A percentile compares a stretch with the other conserved stretches of the same genome.
Evolutionary conservation across 768 basidiomycete species (phyloP).

Genomic region (Boletus reticulatus): DNA sequence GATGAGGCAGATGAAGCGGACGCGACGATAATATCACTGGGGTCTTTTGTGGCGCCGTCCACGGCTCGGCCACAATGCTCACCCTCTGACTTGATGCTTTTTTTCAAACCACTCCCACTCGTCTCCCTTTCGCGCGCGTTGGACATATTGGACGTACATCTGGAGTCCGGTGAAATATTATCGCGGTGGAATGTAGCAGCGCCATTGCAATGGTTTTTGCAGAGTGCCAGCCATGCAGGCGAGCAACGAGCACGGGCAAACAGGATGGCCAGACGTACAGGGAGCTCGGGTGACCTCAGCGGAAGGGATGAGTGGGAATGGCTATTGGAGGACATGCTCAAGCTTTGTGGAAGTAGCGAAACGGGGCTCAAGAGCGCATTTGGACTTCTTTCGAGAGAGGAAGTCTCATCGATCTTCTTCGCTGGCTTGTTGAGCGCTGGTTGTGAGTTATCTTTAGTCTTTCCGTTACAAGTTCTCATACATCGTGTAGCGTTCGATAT

Average conservation of each 20-base stretch:
- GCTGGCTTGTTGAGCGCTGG: constrained; percentile 83
- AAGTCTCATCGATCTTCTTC: constrained; percentile 82
- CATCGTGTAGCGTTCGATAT: constrained; percentile 56
- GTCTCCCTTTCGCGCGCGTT: constrained; percentile 76
- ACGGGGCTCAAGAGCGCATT: constrained; percentile 73
- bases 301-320: constrained; percentile 81
- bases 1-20: constrained; percentile 75
- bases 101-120: constrained; percentile 78
- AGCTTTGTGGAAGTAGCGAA: constrained; percentile 65
- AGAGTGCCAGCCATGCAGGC: constrained; percentile 57
- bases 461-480: constrained; percentile 3
- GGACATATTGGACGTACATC: constrained; percentile 90
- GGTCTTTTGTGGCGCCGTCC: constrained; percentile 74
- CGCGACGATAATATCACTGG: constrained; percentile 77
- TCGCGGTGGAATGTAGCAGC: constrained; percentile 84
- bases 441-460: constrained; percentile 54
- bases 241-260: constrained; percentile 87
- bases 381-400: constrained; percentile 65
- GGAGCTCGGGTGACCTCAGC: constrained; percentile 52
- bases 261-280: constrained; percentile 73
- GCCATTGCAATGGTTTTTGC: constrained; percentile 88
- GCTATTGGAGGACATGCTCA: constrained; percentile 88
- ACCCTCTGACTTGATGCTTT: constrained; percentile 70
- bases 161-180: constrained; percentile 91
- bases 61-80: constrained; percentile 54